Evolutionary conservation across 2,329 filamentous ascomycete genomes (phyloP).

Genomic region (Aureobasidium lini): DNA sequence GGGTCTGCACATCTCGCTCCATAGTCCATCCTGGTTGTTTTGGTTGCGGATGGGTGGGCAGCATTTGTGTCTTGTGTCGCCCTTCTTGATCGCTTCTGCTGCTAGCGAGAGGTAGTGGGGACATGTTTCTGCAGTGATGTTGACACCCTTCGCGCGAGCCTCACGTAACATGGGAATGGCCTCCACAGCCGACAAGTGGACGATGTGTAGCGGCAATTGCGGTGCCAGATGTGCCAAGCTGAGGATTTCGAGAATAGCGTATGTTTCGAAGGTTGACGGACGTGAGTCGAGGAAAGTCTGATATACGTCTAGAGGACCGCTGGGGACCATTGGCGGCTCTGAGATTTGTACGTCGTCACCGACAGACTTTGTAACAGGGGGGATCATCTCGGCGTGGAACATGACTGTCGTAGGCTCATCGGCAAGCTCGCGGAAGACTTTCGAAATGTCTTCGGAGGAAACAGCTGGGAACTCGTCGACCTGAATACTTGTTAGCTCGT

Average conservation of each 20-base stretch:
- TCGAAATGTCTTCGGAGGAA: constrained; percentile 66
- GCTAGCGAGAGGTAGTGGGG: constrained; percentile 88
- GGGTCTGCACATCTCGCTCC: constrained; percentile 63
- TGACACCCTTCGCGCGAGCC: constrained; percentile 65
- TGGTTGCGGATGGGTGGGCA: constrained; percentile 83
- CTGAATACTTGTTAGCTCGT: constrained; percentile 37
- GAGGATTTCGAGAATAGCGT: constrained; percentile 80
- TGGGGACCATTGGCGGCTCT: constrained; percentile 58
- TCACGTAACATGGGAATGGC: constrained; percentile 46
- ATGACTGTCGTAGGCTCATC: constrained; percentile 83
- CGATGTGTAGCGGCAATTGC: constrained; percentile 79
- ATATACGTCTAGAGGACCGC: constrained; percentile 69
- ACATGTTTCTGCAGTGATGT: constrained; percentile 90
- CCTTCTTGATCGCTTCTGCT: constrained; percentile 71
- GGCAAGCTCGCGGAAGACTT: constrained; percentile 73
- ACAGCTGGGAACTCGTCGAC: constrained; percentile 94
- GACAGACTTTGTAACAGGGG: constrained; percentile 72
- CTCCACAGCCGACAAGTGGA: constrained; percentile 65
- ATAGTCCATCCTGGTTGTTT: constrained; percentile 75
- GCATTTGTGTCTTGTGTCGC: constrained; percentile 90
- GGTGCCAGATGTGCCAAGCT: constrained; percentile 74
- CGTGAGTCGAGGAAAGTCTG: constrained; percentile 86
- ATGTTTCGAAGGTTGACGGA: constrained; percentile 83
- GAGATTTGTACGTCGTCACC: constrained; percentile 68
- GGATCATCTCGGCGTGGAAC: constrained; percentile 99